Evolutionary conservation across 768 basidiomycete genomes (phyloP).

Genomic region (Dentipellis sp.): DNA sequence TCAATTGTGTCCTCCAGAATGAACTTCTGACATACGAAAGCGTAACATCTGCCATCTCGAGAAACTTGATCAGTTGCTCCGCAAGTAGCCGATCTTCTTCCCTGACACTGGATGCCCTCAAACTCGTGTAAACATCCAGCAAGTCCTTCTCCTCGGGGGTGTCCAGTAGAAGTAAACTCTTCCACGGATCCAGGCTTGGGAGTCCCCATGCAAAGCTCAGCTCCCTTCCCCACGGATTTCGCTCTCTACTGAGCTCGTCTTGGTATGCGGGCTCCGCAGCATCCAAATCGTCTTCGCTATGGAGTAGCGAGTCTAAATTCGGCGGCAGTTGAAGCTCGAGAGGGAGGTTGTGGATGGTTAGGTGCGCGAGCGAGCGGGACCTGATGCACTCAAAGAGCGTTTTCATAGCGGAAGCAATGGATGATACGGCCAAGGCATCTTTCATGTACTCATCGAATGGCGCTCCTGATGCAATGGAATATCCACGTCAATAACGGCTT

Average conservation of each 20-base stretch:
- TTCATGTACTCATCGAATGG: constrained; percentile 45
- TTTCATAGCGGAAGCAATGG: constrained; percentile 75
- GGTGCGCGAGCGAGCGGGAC: constrained; percentile 62
- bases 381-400: constrained; percentile 73
- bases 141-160: constrained; percentile 33
- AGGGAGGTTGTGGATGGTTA: constrained; percentile 70
- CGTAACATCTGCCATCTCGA: constrained; percentile 64
- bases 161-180: constrained; percentile 74
- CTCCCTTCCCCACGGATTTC: constrained; percentile 52
- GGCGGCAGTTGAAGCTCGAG: constrained; percentile 85
- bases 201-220: constrained; percentile 67
- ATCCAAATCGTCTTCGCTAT: constrained; percentile 52
- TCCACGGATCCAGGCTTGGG: constrained; percentile 81
- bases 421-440: constrained; percentile 55
- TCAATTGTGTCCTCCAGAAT: not conserved
- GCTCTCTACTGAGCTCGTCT: constrained; percentile 40
- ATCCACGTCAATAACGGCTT: not conserved
- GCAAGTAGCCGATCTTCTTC: constrained; percentile 60
- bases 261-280: constrained; percentile 35
- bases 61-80: constrained; percentile 64
- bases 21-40: constrained; percentile 49
- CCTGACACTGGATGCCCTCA: constrained; percentile 48
- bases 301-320: constrained; percentile 61
- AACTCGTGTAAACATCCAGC: constrained; percentile 47
- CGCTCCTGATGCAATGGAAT: constrained; percentile 33